Evolutionary conservation across 768 basidiomycete species (phyloP).

Genomic region (Mrakia hoshinonis): DNA sequence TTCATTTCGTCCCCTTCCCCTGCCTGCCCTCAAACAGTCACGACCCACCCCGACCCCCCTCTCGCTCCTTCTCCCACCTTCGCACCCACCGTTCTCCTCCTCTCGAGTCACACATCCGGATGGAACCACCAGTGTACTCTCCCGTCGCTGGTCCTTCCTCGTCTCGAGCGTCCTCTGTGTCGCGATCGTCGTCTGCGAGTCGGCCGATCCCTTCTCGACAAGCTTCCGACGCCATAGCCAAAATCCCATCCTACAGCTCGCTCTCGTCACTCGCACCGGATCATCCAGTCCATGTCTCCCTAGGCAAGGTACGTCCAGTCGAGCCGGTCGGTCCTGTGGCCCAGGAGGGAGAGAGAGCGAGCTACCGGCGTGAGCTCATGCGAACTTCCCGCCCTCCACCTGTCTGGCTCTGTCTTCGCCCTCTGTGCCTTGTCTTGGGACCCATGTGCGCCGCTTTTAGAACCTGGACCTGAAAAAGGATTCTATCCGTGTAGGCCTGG

Average conservation of each 20-base stretch:
- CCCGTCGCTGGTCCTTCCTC: not conserved
- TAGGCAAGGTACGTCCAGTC: not conserved
- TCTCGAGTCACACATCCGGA: no score
- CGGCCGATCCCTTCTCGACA: not conserved
- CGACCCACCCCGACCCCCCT: no score
- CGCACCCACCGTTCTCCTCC: no score
- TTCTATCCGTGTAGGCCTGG: not conserved
- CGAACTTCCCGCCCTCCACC: not conserved
- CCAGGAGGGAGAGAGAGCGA: not conserved
- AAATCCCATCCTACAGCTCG: not conserved
- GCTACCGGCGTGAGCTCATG: not conserved
- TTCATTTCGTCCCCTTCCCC: no score
- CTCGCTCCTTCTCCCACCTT: no score
- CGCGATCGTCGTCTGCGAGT: no score
- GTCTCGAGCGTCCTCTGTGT: not conserved
- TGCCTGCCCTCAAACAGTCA: no score
- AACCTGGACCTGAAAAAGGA: constrained; percentile 1
- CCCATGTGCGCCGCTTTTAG: no score
- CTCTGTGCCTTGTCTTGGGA: not conserved
- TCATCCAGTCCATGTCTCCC: not conserved
- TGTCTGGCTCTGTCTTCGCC: not conserved
- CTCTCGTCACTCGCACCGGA: not conserved
- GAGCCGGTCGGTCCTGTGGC: not conserved
- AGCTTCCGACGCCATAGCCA: not conserved
- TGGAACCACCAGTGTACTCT: constrained; percentile 2